A percentile compares a stretch with the other conserved stretches of the same genome.
Evolutionary conservation across 148 eudicot genomes (phyloP).

Genomic region (Arbutus unedo): DNA sequence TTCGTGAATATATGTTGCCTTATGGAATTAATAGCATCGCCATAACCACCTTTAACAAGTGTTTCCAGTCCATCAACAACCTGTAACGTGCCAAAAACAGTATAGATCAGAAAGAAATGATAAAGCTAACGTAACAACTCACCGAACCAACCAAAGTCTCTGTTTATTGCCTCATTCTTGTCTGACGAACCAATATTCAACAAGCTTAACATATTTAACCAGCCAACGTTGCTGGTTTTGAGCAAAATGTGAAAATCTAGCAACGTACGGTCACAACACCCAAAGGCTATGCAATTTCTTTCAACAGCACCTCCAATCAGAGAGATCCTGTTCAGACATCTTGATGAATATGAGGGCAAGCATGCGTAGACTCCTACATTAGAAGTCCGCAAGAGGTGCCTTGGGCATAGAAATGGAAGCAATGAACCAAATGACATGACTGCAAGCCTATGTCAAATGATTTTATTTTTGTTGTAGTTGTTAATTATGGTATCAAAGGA

Average conservation of each 20-base stretch:
- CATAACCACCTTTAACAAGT: slow-evolving; percentile 23
- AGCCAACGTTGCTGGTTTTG: neutral
- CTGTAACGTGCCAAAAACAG: slow-evolving; percentile 31
- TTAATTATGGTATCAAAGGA: neutral
- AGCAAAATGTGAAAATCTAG: neutral
- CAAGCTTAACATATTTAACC: neutral
- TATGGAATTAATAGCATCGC: slow-evolving; percentile 39
- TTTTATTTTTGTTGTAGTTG: neutral
- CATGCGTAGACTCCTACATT: neutral
- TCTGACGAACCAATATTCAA: neutral
- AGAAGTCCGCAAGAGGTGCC: neutral
- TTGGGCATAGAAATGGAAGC: neutral
- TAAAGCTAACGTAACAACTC: neutral
- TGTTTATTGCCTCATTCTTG: neutral
- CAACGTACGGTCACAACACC: neutral
- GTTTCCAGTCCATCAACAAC: slow-evolving; percentile 68
- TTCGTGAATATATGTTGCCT: slow-evolving; percentile 42
- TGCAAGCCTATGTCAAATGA: neutral
- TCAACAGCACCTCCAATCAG: neutral
- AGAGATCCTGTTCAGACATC: neutral
- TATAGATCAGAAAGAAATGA: neutral
- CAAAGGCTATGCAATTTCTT: neutral
- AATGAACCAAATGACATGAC: neutral
- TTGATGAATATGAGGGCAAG: neutral
- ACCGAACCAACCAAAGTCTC: neutral